Conservation (phyloP, 2,329 filamentous ascomycete genomes). For the Aspergillus texensis region DNA sequence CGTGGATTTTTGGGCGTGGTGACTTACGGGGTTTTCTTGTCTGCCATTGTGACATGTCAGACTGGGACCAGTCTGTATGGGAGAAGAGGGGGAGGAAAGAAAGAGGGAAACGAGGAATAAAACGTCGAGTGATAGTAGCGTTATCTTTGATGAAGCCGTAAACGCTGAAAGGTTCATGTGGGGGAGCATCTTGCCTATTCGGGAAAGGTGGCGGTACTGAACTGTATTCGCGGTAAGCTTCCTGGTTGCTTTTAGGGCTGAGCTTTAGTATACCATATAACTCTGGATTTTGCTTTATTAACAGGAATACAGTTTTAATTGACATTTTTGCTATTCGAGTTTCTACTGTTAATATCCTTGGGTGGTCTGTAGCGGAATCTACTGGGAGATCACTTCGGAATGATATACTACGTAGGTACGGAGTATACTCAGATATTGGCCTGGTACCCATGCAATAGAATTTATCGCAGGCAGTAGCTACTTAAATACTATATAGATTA, state of each 20-base stretch:
- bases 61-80: neutral
- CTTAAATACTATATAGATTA: neutral
- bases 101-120: neutral
- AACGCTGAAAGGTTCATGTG: constrained; percentile 8
- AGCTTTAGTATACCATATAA: neutral
- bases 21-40: neutral
- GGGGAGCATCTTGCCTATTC: constrained; percentile 29
- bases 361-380: neutral
- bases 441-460: neutral
- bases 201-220: constrained; percentile 22
- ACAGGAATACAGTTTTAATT: too few species aligned
- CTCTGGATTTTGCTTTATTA: neutral
- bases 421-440: neutral
- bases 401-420: neutral
- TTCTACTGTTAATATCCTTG: neutral
- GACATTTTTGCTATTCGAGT: neutral
- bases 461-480: neutral
- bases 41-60: neutral
- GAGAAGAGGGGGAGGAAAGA: neutral
- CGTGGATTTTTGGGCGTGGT: neutral
- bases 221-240: neutral
- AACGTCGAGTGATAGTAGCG: neutral
- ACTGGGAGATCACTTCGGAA: neutral
- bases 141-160: constrained; percentile 1
- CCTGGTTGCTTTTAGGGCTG: neutral